These are phyloP conservation scores for Phallus indusiatus DNA, from an alignment of 768 basidiomycete genomes.

Conservation along the genomic window DNA sequence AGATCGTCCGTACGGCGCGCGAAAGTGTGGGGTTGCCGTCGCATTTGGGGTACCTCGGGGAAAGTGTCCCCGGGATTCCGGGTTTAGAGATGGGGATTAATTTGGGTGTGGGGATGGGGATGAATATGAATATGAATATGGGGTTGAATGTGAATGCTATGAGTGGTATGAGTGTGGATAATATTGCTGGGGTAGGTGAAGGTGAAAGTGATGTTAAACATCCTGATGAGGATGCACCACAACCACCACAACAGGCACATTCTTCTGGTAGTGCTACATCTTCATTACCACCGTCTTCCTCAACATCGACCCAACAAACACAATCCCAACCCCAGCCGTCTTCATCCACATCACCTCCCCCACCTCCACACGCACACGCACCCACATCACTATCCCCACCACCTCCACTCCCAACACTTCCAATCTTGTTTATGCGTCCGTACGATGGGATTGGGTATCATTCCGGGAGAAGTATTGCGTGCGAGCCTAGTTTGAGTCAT, in stretches of 20 bases:
- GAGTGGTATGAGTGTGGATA: no score
- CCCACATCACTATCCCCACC: neutral
- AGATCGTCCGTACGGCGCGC: constrained; percentile 71
- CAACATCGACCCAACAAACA: no score
- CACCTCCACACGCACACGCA: no score
- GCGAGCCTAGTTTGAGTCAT: constrained; percentile 68
- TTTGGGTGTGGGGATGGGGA: neutral
- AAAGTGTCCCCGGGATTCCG: neutral
- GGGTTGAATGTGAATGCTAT: neutral
- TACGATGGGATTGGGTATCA: constrained; percentile 85
- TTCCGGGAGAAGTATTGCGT: constrained; percentile 74
- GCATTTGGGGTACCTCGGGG: constrained; percentile 16
- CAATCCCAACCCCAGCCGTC: no score
- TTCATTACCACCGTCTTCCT: no score
- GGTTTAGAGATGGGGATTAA: neutral
- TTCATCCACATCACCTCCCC: neutral
- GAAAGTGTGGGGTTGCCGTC: constrained; percentile 38
- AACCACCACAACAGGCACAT: no score
- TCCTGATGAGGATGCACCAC: neutral
- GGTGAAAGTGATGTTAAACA: neutral
- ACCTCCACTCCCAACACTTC: constrained; percentile 29
- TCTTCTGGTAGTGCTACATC: no score
- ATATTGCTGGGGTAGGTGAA: neutral
- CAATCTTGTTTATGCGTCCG: constrained; percentile 71
- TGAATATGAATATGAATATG: neutral